Conservation (phyloP, 2,329 filamentous ascomycete genomes). For the Paradendryphiella salina region DNA sequence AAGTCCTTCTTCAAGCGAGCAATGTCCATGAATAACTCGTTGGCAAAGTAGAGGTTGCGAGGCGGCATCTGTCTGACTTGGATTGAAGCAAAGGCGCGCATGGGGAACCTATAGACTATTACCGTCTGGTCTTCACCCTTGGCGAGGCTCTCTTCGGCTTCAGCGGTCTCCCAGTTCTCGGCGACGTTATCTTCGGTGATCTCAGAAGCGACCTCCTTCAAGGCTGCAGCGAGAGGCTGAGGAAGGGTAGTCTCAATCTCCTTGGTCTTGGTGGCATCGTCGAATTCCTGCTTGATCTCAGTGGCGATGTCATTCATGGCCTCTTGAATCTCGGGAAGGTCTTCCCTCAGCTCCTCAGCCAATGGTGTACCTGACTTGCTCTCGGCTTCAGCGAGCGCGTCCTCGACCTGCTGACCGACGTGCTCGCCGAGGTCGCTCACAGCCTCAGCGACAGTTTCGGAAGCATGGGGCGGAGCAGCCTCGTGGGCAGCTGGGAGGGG, state of each 20-base stretch:
- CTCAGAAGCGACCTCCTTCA: conserved; percentile 62
- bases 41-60: conserved; percentile 66
- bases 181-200: conserved; percentile 62
- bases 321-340: conserved; percentile 53
- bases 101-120: conserved; percentile 90
- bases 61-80: conserved; percentile 63
- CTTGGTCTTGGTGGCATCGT: conserved; percentile 58
- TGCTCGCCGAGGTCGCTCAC: conserved; percentile 66
- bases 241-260: conserved; percentile 59
- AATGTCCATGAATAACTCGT: conserved; percentile 86
- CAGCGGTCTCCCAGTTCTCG: conserved; percentile 92
- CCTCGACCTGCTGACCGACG: conserved; percentile 64
- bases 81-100: conserved; percentile 95
- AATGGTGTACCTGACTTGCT: conserved; percentile 47
- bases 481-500: conserved; percentile 35
- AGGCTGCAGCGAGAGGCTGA: conserved; percentile 58
- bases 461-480: conserved; percentile 32
- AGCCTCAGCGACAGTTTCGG: conserved; percentile 71
- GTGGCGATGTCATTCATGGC: conserved; percentile 56
- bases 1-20: conserved; percentile 96
- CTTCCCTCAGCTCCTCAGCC: conserved; percentile 47
- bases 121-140: conserved; percentile 71
- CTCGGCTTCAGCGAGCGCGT: conserved; percentile 61
- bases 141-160: conserved; percentile 68
- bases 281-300: conserved; percentile 53